These are phyloP conservation scores for Pouteria campechiana DNA, from an alignment of 179 eudicot species.

Conservation along the genomic window DNA sequence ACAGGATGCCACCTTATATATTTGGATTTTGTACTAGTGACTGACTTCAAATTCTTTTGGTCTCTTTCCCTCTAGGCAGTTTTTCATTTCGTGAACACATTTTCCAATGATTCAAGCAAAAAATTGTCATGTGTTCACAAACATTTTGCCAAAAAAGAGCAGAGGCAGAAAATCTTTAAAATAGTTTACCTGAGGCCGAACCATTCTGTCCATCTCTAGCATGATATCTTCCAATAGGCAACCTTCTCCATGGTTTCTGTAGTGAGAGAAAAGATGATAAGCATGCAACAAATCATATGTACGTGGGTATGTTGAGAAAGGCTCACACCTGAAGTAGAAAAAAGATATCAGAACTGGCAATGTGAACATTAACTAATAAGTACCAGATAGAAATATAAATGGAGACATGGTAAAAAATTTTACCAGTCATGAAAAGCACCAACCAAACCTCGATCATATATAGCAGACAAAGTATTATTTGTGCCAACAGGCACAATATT, in stretches of 20 bases:
- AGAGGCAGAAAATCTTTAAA: too few species aligned
- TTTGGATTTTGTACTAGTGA: too few species aligned
- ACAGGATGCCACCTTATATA: too few species aligned
- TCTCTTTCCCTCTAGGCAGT: too few species aligned
- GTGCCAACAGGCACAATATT: constrained; percentile 66
- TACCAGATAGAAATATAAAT: not conserved
- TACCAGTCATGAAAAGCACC: constrained; percentile 96
- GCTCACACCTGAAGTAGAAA: constrained; percentile 60
- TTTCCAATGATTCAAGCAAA: too few species aligned
- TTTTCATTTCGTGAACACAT: too few species aligned
- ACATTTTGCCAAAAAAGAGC: too few species aligned
- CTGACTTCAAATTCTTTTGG: too few species aligned
- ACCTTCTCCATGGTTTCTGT: constrained; percentile 38
- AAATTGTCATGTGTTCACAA: too few species aligned
- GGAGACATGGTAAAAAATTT: constrained; percentile 6
- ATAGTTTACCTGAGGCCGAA: constrained; percentile 93
- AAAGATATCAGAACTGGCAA: not conserved
- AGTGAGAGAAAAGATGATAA: constrained; percentile 63
- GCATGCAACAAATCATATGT: constrained; percentile 89
- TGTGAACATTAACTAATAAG: not conserved
- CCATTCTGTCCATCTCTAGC: constrained; percentile 82
- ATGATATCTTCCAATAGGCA: constrained; percentile 73
- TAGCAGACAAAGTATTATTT: constrained; percentile 67
- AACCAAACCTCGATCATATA: constrained; percentile 66
- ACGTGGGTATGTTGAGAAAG: constrained; percentile 98